Evolutionary conservation across 1,284 basidiomycete species (phyloP), one percentile per base, ranked within the genome.

Genomic region (Ganoderma sinense): DNA sequence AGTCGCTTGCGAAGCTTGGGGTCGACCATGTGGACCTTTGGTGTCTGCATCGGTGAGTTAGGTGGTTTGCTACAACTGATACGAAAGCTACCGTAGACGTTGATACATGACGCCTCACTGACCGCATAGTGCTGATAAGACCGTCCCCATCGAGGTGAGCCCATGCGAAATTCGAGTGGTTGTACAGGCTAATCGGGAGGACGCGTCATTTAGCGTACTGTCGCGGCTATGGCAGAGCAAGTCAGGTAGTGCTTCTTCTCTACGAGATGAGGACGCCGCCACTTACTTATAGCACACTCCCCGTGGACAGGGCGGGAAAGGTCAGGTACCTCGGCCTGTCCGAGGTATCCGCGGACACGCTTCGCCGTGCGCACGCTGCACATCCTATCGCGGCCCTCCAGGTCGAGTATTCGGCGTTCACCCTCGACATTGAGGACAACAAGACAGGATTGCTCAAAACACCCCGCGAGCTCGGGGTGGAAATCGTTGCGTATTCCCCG

Each of bases 341-440:
- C 68, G 86, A 87, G 73, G 82, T 81, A 62, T 82, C 80, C 0
- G 81, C 81, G 5, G 33, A 80, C 70, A 84, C 83, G 0, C 78
- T 88, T 13, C 80, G 84, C 18, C 82, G 84, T 41, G 87, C 87
- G 1, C 79, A 82, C 69, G 78, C 78, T 20, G 77, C 82, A 10
- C 79, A 81, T 43, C 81, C 80, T n/a, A 80, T 87, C 61, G 74
- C 81, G 2, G 84, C 82, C 1, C 75, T 87, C 20, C 82, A 87
- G 70, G 75, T 84, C 59, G 85, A 87, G 69, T 83, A 80, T 73
- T 84, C 82, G n/a, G 83, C 85, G 0, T 86, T 83, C 78, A 80
- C 79, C 45, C 74, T 81, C 13, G 79, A 80, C 64, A 79, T 82
- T 62, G 81, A 82, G 67, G 72, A 74, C 61, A 67, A 73, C 53